Conservation (phyloP, 768 basidiomycete genomes). For the Chalciporus sphaerocephalus region DNA sequence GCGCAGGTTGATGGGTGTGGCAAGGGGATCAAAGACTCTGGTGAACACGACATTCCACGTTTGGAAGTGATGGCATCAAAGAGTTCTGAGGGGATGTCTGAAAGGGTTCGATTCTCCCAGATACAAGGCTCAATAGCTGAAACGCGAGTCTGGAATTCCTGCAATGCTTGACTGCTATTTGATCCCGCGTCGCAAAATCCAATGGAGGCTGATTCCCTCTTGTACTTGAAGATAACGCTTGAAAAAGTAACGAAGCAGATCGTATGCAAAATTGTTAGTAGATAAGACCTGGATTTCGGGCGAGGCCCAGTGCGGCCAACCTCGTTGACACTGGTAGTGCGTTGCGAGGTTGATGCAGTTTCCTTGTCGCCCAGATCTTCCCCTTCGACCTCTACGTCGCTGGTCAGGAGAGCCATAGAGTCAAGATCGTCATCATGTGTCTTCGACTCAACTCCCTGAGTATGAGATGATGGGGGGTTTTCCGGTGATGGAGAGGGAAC, state of each 20-base stretch:
- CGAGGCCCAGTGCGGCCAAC: slow-evolving; percentile 12
- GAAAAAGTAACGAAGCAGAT: slow-evolving; percentile 33
- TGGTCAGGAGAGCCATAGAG: slow-evolving; percentile 10
- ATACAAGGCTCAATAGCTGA: slow-evolving; percentile 54
- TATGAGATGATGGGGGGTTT: slow-evolving; percentile 6
- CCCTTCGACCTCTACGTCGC: slow-evolving; percentile 18
- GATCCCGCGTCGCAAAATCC: slow-evolving; percentile 73
- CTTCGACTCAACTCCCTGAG: slow-evolving; percentile 4
- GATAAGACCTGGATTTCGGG: slow-evolving; percentile 21
- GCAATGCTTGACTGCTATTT: slow-evolving; percentile 54
- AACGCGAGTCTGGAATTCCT: slow-evolving; percentile 42
- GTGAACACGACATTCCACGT: slow-evolving; percentile 46
- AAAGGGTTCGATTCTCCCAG: slow-evolving; percentile 47
- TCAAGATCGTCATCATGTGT: background rate
- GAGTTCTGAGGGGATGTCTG: slow-evolving; percentile 33
- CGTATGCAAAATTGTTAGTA: slow-evolving; percentile 43
- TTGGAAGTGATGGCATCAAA: slow-evolving; percentile 24
- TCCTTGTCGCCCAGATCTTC: slow-evolving; percentile 19
- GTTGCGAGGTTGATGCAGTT: slow-evolving; percentile 34
- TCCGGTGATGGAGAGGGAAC: slow-evolving; percentile 12
- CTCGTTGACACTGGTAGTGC: slow-evolving; percentile 34
- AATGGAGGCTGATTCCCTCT: slow-evolving; percentile 61
- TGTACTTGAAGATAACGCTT: slow-evolving; percentile 46
- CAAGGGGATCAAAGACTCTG: slow-evolving; percentile 50
- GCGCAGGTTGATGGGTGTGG: slow-evolving; percentile 63